Evolutionary conservation across 169 alveolate species (phyloP).

Genomic region (Theileria orientalis): DNA sequence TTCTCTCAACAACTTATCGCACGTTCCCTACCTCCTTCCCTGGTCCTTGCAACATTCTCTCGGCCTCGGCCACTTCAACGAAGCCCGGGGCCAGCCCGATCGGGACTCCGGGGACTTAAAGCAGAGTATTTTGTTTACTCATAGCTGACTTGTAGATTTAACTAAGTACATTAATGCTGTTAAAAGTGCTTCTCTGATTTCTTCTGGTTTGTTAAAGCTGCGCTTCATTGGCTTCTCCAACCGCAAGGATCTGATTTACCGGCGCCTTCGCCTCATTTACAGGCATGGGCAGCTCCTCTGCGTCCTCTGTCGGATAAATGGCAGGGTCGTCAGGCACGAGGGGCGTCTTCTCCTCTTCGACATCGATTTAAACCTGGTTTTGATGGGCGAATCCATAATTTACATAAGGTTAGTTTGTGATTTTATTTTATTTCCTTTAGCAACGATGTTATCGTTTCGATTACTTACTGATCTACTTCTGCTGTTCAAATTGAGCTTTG

Average conservation of each 20-base stretch:
- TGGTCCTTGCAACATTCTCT: conserved; percentile 40
- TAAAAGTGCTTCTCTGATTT: conserved; percentile 24
- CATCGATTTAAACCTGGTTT: conserved; percentile 30
- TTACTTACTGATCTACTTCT: conserved; percentile 1
- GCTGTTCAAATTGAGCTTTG: conserved; percentile 30
- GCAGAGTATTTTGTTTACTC: no score
- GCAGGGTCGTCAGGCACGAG: conserved; percentile 5
- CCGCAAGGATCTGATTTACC: conserved; percentile 16
- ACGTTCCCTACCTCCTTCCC: conserved; percentile 34
- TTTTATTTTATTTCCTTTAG: neutral
- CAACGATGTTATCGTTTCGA: conserved; percentile 19
- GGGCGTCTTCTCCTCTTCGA: conserved; percentile 46
- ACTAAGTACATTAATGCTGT: conserved; percentile 13
- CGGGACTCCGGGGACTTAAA: no score
- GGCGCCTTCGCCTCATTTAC: conserved; percentile 10
- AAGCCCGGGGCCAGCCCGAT: neutral
- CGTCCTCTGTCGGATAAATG: neutral
- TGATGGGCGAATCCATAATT: conserved; percentile 23
- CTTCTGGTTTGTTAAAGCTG: conserved; percentile 25
- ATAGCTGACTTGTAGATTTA: conserved; percentile 2
- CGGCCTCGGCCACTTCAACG: no score
- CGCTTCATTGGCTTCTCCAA: conserved; percentile 44
- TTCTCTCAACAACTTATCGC: conserved; percentile 38
- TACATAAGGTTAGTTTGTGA: conserved; percentile 40
- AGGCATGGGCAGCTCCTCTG: neutral